Evolutionary conservation across 2,329 filamentous ascomycete genomes (phyloP), one percentile per base, ranked within the genome.

Genomic region (Clarireedia sp.): DNA sequence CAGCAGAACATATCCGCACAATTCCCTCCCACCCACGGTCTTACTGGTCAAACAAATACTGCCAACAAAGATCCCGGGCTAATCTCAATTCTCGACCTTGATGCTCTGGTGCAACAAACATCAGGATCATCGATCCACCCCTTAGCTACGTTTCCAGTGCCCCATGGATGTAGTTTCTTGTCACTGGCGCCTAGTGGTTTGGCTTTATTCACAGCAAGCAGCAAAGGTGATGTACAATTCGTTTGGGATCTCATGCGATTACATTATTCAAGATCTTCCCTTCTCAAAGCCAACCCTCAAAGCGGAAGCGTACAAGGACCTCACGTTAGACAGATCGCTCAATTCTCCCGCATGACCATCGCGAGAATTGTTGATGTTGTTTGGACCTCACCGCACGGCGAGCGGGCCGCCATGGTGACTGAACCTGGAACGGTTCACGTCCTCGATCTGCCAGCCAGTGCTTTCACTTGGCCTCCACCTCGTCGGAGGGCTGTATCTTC

Each of bases 391-490:
- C 89, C 89, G 3, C 85, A 85, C 55, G 89, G 89, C 21, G 89
- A 95, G 67, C 85, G 88, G 57, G 74, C 95, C 40, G 92, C 91
- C 1, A 85, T 99, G 73, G 83, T 96, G 24, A 97, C 94, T 0
- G 90, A 95, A 66, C 88, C 91, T 63, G 90, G 92, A n/a, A 99
- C 94, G 8, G 85, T 96, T 10, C 94, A 99, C 71, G 81, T 97
- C 44, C 85, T 96, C 61, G 89, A 96, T 62, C 81, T 97, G 70
- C 90, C 90, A 8, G 78, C 82, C 46, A 87, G 83, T 60, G 89
- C 89, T 4, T 92, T 91, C 64, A 83, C 87, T 62, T 96, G 91
- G 91, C 91, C 54, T 19, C 54, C 91, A 41, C 85, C 83, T 43
- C 78, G 81, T 40, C 76, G 78, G 52, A 73, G 54, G 40, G 23